phyloP scores from a whole-genome alignment of 805 yeast species.

The Saccharomyces cerevisiae region DNA sequence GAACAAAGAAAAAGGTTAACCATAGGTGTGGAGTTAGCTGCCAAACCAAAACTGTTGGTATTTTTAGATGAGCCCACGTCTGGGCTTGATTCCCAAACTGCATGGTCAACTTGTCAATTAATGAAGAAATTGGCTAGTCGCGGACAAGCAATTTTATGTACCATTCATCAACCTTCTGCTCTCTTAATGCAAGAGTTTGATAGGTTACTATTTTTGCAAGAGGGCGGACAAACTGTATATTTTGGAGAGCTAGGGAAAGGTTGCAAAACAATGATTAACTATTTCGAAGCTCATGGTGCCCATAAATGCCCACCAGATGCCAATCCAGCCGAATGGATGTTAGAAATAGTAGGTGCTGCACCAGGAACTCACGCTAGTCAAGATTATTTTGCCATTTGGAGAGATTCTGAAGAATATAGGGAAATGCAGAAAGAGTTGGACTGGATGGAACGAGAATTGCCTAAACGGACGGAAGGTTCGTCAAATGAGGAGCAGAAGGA shows the following conservation, averaged over 20 bases:
- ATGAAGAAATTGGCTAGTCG: constrained; percentile 50
- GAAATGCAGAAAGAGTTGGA: constrained; percentile 49
- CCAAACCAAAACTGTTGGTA: constrained; percentile 48
- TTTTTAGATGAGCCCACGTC: constrained; percentile 61
- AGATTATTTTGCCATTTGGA: constrained; percentile 66
- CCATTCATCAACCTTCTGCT: constrained; percentile 68
- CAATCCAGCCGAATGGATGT: constrained; percentile 83
- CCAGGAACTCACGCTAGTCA: constrained; percentile 62
- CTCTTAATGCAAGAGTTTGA: constrained; percentile 53
- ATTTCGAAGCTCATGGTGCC: constrained; percentile 56
- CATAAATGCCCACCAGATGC: constrained; percentile 52
- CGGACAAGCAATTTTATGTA: constrained; percentile 61
- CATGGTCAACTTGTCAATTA: constrained; percentile 52
- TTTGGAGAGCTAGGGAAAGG: constrained; percentile 57
- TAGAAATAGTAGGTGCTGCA: constrained; percentile 69
- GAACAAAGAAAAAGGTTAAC: constrained; percentile 54
- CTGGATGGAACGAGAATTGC: constrained; percentile 48
- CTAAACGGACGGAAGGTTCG: constrained; percentile 29
- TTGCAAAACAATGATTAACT: constrained; percentile 43
- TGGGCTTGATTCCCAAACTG: constrained; percentile 53
- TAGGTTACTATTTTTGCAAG: constrained; percentile 49
- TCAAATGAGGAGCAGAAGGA: constrained; percentile 25
- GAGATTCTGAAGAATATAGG: constrained; percentile 48
- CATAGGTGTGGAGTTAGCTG: constrained; percentile 56
- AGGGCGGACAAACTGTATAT: constrained; percentile 65